Base-by-base conservation (phyloP, 805 yeast genomes). In the Monosporozyma siamensis region DNA sequence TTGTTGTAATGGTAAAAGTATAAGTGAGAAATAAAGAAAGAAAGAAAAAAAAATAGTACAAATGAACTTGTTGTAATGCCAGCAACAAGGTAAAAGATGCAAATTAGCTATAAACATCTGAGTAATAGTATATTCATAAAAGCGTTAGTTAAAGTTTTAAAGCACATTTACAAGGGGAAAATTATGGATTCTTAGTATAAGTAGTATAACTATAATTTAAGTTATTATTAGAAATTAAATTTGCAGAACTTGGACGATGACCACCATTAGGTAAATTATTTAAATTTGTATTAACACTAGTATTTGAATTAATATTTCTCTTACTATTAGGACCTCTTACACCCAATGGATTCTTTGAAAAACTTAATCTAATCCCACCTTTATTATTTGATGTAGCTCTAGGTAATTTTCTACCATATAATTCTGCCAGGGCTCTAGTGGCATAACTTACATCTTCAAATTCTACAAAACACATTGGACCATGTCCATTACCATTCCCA, bases 391-490 rank as follows among this genome's bases (percentile, higher is more conserved):
- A 73, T 38, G 73, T 65, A 4, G 86, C 75, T 56, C 96, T 75
- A 24, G 95, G 94, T 54, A 92, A 72, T 9, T 92, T 87, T 48
- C 92, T 73, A 12, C 98, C 98, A 59, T 92, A 92, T 39, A 92
- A 69, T 64, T 89, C 96, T 25, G 95, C 95, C 46, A 92, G 70
- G 0, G 97, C 97, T 54, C 86, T 74, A 2, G 97, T 87, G 1
- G 98, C 98, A 64, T 77, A 82, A 3, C 83, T 80, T 41, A 92
- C 95, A 61, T 90, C 97, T 54, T 92, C 98, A 67, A 92, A 92
- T 68, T 92, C 98, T 42, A 92, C 98, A 71, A 92, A 92, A 64
- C 98, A 92, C 97, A 92, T 92, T 43, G 98, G 98, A 4, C 98
- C 97, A 66, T 83, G 94, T n/a, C 68, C 68, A 51, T 71, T 74